Percentiles rank a stretch among this genome's conserved stretches.
These are phyloP conservation scores for Canna indica DNA, from an alignment of 176 grass and related monocot species.

Conservation along the genomic window DNA sequence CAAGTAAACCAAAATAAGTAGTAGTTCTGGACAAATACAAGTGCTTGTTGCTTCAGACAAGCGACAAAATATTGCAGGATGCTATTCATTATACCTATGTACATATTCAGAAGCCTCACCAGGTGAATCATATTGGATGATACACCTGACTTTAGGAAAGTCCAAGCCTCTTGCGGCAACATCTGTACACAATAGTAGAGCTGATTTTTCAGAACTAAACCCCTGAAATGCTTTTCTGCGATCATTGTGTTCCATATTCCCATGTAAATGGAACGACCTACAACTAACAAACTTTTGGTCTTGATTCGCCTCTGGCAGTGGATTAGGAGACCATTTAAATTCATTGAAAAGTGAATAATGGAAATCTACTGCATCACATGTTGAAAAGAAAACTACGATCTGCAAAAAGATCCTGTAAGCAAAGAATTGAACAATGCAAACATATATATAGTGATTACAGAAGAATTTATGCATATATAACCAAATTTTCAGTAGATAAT, in stretches of 20 bases:
- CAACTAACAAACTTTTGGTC: constrained; percentile 55
- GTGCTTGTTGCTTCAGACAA: background rate
- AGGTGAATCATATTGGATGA: constrained; percentile 96
- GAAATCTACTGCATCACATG: constrained; percentile 83
- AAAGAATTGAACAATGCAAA: constrained; percentile 7
- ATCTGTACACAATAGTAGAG: constrained; percentile 80
- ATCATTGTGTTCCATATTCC: constrained; percentile 84
- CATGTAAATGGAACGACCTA: constrained; percentile 70
- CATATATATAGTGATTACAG: background rate
- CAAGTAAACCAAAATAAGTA: background rate
- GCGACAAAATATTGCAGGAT: constrained; percentile 3
- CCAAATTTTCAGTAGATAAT: background rate
- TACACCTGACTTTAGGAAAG: constrained; percentile 81
- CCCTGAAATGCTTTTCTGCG: constrained; percentile 70
- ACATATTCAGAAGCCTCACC: constrained; percentile 97
- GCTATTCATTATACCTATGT: constrained; percentile 59
- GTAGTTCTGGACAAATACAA: background rate
- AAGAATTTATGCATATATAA: background rate
- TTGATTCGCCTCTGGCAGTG: constrained; percentile 34
- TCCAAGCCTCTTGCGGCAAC: constrained; percentile 86
- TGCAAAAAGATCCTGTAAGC: constrained; percentile 34
- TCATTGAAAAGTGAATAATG: constrained; percentile 64
- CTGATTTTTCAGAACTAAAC: constrained; percentile 79
- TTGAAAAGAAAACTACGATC: constrained; percentile 91
- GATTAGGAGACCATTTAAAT: constrained; percentile 41